Evolutionary conservation across 2,329 filamentous ascomycete genomes (phyloP).

Genomic region (Aspergillus fischeri): DNA sequence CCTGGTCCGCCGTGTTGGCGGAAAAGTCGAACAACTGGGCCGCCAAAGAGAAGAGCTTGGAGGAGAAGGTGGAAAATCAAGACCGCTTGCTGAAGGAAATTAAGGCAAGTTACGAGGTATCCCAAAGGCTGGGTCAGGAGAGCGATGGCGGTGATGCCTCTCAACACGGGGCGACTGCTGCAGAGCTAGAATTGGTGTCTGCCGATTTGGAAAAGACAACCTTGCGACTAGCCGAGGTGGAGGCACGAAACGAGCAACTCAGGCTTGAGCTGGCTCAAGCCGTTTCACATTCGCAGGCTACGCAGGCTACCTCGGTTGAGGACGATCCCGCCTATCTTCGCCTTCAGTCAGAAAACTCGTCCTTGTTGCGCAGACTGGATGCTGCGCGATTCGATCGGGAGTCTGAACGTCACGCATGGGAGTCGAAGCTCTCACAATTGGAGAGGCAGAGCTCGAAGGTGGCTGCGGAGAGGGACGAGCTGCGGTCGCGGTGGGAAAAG

Average conservation of each 20-base stretch:
- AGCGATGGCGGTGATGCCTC: conserved; percentile 61
- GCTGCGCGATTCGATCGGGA: conserved; percentile 79
- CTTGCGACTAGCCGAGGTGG: conserved; percentile 79
- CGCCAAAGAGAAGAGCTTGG: conserved; percentile 82
- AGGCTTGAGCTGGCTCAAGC: conserved; percentile 85
- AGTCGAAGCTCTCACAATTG: conserved; percentile 69
- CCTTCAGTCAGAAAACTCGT: conserved; percentile 88
- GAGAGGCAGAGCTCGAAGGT: conserved; percentile 74
- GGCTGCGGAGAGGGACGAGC: conserved; percentile 72
- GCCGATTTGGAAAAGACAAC: conserved; percentile 89
- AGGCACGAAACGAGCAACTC: conserved; percentile 90
- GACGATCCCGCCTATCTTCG: conserved; percentile 88
- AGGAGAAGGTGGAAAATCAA: conserved; percentile 92
- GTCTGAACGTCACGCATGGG: conserved; percentile 68
- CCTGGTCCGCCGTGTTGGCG: conserved; percentile 82
- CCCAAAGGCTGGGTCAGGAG: conserved; percentile 75
- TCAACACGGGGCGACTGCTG: conserved; percentile 68
- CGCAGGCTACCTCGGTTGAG: conserved; percentile 64
- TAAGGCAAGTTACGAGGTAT: conserved; percentile 96
- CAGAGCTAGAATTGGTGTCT: conserved; percentile 89
- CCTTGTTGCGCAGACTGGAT: conserved; percentile 83
- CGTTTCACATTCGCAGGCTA: conserved; percentile 63
- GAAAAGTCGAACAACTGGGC: conserved; percentile 98
- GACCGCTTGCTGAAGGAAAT: conserved; percentile 88
- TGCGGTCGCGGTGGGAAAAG: conserved; percentile 78